Evolutionary conservation across 2,329 filamentous ascomycete species (phyloP), one percentile per base, ranked within the genome.

Genomic region (Zymoseptoria pseudotritici): DNA sequence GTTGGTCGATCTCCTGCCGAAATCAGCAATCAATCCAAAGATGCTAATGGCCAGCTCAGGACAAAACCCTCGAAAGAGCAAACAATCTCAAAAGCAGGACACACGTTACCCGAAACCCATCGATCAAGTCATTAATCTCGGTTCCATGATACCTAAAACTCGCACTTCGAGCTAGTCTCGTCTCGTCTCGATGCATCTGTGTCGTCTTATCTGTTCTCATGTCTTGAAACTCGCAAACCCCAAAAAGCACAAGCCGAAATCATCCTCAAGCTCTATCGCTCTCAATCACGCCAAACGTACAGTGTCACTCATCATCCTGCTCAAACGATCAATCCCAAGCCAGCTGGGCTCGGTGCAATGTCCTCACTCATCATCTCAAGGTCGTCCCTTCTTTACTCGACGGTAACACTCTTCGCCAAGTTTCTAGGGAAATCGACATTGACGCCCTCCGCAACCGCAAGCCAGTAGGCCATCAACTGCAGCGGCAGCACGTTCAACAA

Each of bases 381-480:
- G 1, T 5, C 36, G 17, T n/a, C 17, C 2, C 13, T 29, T 1
- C 2, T 54, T 63, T 93, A 99, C 85, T 99, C 94, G 69, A 99
- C 94, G 65, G 94, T 99, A 66, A 99, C 94, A 65, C 91, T 96
- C 86, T 99, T 99, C 76, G 94, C 94, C 79, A 99, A 80, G 82
- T 99, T 99, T 73, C 94, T 89, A 60, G 94, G 94, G 86, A 97
- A 97, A 76, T 99, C 94, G 62, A 99, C 94, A 75, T 99, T 97
- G 67, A 97, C 82, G 56, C 92, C 93, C 81, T 96, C 94, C 67
- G 89, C 88, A 71, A 99, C 93, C 58, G 94, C 94, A 66, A 99
- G 86, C 93, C 94, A 97, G 84, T 99, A 99, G 61, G 94, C 90
- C 80, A 99, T 97, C 70, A 99, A 83, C 82, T 99, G 94, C 72